These are phyloP conservation scores for Kwoniella shivajii DNA, from an alignment of 1,284 basidiomycete genomes.

Conservation along the genomic window DNA sequence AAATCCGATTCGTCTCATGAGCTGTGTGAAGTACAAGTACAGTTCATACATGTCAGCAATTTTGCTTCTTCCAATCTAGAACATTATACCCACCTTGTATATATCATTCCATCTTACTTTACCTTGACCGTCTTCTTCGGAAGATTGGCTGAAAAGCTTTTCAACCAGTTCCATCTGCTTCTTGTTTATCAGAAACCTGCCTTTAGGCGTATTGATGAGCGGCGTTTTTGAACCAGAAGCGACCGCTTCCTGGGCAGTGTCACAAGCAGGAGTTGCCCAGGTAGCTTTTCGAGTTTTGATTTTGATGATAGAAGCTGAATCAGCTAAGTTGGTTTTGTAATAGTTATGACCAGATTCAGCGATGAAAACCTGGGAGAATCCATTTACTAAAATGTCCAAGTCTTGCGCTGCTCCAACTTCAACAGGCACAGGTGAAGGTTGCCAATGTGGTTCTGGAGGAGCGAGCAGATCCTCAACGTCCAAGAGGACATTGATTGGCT, in stretches of 20 bases:
- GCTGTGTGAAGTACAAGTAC: too few species aligned
- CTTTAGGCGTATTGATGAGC: too few species aligned
- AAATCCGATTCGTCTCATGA: conserved; percentile 1
- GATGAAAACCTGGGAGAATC: too few species aligned
- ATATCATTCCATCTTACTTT: conserved; percentile 1
- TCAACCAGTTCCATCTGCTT: conserved; percentile 1
- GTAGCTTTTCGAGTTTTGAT: too few species aligned
- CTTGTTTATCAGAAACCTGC: background rate
- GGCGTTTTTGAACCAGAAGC: too few species aligned
- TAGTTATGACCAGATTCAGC: too few species aligned
- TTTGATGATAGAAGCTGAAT: too few species aligned
- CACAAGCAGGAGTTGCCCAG: too few species aligned
- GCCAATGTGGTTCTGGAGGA: background rate
- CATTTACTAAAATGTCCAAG: too few species aligned
- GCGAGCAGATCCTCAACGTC: background rate
- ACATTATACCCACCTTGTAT: background rate
- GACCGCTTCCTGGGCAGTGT: too few species aligned
- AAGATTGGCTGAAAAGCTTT: background rate
- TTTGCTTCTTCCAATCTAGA: background rate
- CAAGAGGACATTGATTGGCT: background rate
- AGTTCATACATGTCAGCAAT: too few species aligned
- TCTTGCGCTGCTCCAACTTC: background rate
- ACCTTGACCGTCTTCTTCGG: conserved; percentile 1
- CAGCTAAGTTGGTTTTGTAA: too few species aligned
- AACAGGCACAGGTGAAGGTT: background rate